Conservation (phyloP, 2,329 filamentous ascomycete species). For the Aspergillus aculeatinus region DNA sequence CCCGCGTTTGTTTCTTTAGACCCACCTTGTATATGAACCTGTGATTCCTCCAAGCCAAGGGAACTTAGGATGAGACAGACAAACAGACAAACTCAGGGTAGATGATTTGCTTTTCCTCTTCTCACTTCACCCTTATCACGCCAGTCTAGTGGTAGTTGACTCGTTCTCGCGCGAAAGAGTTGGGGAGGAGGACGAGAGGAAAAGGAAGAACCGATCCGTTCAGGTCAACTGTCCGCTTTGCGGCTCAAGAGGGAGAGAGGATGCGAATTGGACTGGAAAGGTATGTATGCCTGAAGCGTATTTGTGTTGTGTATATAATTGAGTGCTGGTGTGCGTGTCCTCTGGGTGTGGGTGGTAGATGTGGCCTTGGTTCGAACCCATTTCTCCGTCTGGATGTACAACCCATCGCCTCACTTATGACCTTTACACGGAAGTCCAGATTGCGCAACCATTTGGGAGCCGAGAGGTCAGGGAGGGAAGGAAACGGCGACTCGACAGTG, state of each 20-base stretch:
- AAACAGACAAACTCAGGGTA: constrained; percentile 7
- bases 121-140: not conserved
- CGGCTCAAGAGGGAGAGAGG: not conserved
- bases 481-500: not conserved
- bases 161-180: not conserved
- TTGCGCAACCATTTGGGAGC: not conserved
- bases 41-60: not conserved
- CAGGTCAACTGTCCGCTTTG: not conserved
- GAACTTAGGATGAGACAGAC: constrained; percentile 9
- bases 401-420: not conserved
- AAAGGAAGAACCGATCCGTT: not conserved
- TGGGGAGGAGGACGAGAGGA: not conserved
- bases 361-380: not conserved
- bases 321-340: not conserved
- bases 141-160: not conserved
- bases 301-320: not conserved
- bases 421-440: not conserved
- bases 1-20: constrained; percentile 10
- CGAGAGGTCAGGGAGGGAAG: not conserved
- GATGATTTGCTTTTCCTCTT: constrained; percentile 10
- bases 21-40: constrained; percentile 13
- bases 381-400: not conserved
- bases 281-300: not conserved
- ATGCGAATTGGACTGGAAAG: not conserved
- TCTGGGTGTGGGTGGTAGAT: not conserved